Evolutionary conservation across 1,284 basidiomycete species (phyloP).

Genomic region (Cutaneotrichosporon spelunceum): DNA sequence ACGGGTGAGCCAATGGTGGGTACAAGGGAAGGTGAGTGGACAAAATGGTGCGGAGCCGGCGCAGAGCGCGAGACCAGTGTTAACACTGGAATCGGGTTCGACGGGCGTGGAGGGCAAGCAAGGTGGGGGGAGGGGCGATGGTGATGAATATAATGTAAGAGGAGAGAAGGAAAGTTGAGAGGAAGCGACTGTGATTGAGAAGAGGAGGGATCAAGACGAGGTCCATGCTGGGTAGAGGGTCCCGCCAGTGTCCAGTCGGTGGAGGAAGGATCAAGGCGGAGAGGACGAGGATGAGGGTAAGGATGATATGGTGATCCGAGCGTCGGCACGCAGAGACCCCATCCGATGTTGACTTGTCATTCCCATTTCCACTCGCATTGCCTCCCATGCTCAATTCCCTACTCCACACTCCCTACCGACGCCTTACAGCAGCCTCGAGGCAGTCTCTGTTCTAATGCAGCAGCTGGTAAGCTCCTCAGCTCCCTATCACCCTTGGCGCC

Average conservation of each 20-base stretch:
- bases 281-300: background rate
- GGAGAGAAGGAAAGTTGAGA: background rate
- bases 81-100: constrained; percentile 1
- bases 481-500: background rate
- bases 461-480: background rate
- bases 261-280: background rate
- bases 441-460: too few relatives aligned
- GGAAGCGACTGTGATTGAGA: background rate
- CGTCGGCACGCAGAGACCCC: too few relatives aligned
- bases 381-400: too few relatives aligned
- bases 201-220: background rate
- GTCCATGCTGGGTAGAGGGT: background rate
- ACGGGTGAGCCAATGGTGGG: background rate
- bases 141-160: background rate
- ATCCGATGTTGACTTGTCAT: too few relatives aligned
- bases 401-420: too few relatives aligned
- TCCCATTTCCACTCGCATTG: too few relatives aligned
- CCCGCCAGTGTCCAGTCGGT: too few relatives aligned
- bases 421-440: too few relatives aligned
- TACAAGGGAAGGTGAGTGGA: constrained; percentile 1
- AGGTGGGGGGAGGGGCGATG: background rate
- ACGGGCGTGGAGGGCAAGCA: background rate
- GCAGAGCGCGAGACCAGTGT: constrained; percentile 5
- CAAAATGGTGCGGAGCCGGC: background rate
- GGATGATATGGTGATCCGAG: background rate